Conservation (phyloP, 2,329 filamentous ascomycete species). For the Fusarium papillatum region DNA sequence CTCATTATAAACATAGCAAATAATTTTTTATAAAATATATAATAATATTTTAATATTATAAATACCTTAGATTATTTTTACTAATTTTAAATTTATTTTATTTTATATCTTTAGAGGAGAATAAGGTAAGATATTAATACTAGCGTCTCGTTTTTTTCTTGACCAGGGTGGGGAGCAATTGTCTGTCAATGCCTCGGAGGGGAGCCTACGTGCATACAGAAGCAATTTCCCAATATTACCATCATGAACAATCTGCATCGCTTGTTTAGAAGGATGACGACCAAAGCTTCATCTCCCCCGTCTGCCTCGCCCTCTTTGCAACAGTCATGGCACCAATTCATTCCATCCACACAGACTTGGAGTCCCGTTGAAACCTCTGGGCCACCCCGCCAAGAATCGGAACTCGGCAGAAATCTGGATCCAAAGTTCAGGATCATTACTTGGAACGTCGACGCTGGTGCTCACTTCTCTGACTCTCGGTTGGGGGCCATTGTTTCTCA, state of each 20-base stretch:
- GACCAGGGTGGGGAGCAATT: background rate
- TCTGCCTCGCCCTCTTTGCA: conserved; percentile 1
- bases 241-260: conserved; percentile 7
- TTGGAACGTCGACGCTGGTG: conserved; percentile 49
- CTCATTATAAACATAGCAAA: too few relatives aligned
- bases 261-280: background rate
- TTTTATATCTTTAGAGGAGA: too few relatives aligned
- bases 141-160: too few relatives aligned
- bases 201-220: background rate
- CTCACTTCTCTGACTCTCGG: conserved; percentile 26
- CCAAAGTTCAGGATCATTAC: conserved; percentile 42
- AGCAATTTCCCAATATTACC: conserved; percentile 6
- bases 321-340: conserved; percentile 16
- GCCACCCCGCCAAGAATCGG: conserved; percentile 28
- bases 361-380: conserved; percentile 10
- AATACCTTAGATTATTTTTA: too few relatives aligned
- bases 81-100: too few relatives aligned
- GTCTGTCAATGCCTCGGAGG: background rate
- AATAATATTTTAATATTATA: too few relatives aligned
- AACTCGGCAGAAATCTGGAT: conserved; percentile 32
- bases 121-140: too few relatives aligned
- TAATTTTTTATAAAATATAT: too few relatives aligned
- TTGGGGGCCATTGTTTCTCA: conserved; percentile 47
- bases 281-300: background rate
- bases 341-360: conserved; percentile 16